A percentile compares a stretch with the other conserved stretches of the same genome.
phyloP scores from a whole-genome alignment of 768 basidiomycete genomes.

The Pisolithus sp. region DNA sequence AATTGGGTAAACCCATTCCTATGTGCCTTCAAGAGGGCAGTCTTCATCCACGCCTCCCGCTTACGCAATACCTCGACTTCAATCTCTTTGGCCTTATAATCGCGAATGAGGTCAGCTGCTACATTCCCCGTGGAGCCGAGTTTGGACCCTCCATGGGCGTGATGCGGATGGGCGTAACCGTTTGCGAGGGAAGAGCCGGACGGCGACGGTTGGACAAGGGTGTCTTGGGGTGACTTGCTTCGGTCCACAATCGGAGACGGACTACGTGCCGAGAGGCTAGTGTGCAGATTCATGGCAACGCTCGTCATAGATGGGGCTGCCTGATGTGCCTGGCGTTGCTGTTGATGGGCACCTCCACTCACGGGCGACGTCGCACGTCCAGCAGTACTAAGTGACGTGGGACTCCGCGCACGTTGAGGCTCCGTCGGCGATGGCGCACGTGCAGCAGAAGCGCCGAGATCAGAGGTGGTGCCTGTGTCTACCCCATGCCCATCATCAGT shows the following conservation, averaged over 20 bases:
- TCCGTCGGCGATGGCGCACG: constrained; percentile 52
- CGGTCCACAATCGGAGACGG: constrained; percentile 55
- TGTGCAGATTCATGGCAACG: constrained; percentile 48
- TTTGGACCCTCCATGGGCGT: constrained; percentile 27
- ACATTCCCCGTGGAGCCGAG: constrained; percentile 60
- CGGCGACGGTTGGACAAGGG: constrained; percentile 43
- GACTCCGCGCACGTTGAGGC: constrained; percentile 54
- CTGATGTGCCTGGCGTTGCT: constrained; percentile 12
- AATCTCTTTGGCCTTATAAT: constrained; percentile 74
- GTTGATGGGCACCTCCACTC: constrained; percentile 21
- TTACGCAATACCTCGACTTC: constrained; percentile 74
- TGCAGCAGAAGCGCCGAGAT: constrained; percentile 24
- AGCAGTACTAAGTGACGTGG: constrained; percentile 34
- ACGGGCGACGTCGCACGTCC: constrained; percentile 60
- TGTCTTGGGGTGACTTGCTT: constrained; percentile 52
- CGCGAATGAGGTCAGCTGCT: constrained; percentile 68
- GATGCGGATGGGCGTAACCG: constrained; percentile 39
- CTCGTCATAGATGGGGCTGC: constrained; percentile 46
- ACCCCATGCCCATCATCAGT: constrained; percentile 47
- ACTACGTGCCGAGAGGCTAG: constrained; percentile 41
- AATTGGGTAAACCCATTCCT: constrained; percentile 71
- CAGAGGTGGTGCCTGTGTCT: constrained; percentile 42
- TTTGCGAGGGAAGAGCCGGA: constrained; percentile 43
- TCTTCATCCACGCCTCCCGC: constrained; percentile 82
- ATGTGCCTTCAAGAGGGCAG: constrained; percentile 67